Evolutionary conservation across 768 basidiomycete genomes (phyloP).

Genomic region (Terana coerulea): DNA sequence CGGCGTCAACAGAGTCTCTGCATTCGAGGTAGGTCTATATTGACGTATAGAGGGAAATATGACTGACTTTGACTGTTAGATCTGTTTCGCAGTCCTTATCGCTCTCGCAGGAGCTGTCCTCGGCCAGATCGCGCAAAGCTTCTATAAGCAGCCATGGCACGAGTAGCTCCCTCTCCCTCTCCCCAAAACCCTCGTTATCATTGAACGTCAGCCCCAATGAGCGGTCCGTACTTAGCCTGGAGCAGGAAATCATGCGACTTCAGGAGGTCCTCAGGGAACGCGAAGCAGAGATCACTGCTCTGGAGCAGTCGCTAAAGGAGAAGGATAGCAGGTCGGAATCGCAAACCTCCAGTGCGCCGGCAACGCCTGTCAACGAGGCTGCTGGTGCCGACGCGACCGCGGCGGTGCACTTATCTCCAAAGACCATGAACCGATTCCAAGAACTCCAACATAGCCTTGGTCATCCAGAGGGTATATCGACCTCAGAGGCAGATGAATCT

Average conservation of each 20-base stretch:
- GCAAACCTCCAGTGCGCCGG: slow-evolving; percentile 14
- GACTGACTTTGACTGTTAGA: slow-evolving; percentile 49
- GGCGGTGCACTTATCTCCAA: slow-evolving; percentile 53
- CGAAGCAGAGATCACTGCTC: slow-evolving; percentile 80
- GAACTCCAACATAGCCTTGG: slow-evolving; percentile 68
- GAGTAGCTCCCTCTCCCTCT: slow-evolving; percentile 61
- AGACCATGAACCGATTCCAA: slow-evolving; percentile 70
- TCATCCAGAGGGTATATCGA: slow-evolving; percentile 23
- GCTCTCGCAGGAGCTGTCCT: slow-evolving; percentile 95
- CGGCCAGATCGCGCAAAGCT: slow-evolving; percentile 79
- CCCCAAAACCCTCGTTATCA: slow-evolving; percentile 59
- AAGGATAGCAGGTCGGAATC: slow-evolving; percentile 23
- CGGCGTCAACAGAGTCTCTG: slow-evolving; percentile 83
- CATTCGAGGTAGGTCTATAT: slow-evolving; percentile 66
- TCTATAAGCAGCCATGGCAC: slow-evolving; percentile 76
- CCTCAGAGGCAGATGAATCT: slow-evolving; percentile 59
- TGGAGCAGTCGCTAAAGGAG: slow-evolving; percentile 55
- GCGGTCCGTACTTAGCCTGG: slow-evolving; percentile 79
- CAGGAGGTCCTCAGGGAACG: slow-evolving; percentile 90
- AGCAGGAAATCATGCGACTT: slow-evolving; percentile 93
- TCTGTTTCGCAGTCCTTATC: slow-evolving; percentile 93
- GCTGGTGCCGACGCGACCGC: slow-evolving; percentile 14
- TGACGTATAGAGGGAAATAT: too few species aligned
- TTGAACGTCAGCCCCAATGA: slow-evolving; percentile 47
- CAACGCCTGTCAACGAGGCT: slow-evolving; percentile 3